Evolutionary conservation across 257 asterid species (phyloP), one percentile per base, ranked within the genome.

Genomic region (Capsicum chinense): DNA sequence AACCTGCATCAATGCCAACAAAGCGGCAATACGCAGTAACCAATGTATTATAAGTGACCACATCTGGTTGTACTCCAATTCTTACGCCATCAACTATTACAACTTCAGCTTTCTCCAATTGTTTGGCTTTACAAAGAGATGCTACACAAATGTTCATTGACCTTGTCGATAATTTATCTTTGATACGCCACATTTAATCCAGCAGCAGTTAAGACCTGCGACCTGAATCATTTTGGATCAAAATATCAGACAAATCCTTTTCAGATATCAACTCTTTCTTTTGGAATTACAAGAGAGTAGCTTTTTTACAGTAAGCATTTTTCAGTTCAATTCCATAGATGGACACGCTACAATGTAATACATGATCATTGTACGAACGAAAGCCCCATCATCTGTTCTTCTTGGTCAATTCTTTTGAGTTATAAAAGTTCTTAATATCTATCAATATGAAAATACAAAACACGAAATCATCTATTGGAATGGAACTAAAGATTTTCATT

Each of bases 1-100:
- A 93, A 64, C 95, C 99, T 47, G 91, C 92, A 58, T 93, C 94
- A 59, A 96, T 88, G 33, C 98, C 94, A 68, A 89, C 85, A 73
- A 87, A 58, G 33, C 92, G 95, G 79, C 97, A 90, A 85, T 94
- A 94, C 16, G 95, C 97, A n/a, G 87, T 87, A 83, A 96, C 89
- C 83, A 96, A 86, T 86, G 93, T 92, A 90, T 96, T 96, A 86
- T 96, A 96, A 35, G 98, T 94, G 67, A 94, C 94, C 50, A 89
- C 92, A 87, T 96, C 88, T 7, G 98, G 98, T 39, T 91, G 89
- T 59, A 96, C 93, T 19, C 98, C 98, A 83, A 96, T 73, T 86
- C 90, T 88, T 56, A 94, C 91, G 68, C 94, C 97, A 89, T 96
- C 98, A 9, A 93, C 86, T 79, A 96, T 66, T 78, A 95, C 92